Evolutionary conservation across 208 protist genomes (phyloP).

Genomic region (Leishmania turanica): DNA sequence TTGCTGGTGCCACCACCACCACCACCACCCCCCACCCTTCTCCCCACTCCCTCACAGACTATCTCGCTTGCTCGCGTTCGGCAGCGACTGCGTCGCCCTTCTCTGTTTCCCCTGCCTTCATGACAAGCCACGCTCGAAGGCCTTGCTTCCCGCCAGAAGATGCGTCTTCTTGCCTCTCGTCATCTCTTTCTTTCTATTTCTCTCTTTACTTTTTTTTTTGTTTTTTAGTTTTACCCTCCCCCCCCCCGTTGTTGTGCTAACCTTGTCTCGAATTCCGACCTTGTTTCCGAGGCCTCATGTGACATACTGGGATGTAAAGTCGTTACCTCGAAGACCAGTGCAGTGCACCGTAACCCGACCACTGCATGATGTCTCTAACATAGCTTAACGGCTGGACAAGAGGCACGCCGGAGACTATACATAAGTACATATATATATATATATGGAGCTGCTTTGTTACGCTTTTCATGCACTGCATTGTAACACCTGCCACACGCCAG

Average conservation of each 20-base stretch:
- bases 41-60: neutral
- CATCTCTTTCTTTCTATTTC: neutral
- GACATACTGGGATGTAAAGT: neutral
- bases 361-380: conserved; percentile 12
- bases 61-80: neutral
- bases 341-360: conserved; percentile 29
- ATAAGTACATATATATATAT: neutral
- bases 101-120: neutral
- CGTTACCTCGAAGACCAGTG: conserved; percentile 6
- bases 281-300: neutral
- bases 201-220: conserved; percentile 3
- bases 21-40: neutral
- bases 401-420: neutral
- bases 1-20: neutral
- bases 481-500: neutral
- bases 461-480: neutral
- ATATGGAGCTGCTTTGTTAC: neutral
- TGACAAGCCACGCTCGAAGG: neutral
- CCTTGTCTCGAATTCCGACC: neutral
- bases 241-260: neutral
- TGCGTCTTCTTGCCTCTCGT: neutral
- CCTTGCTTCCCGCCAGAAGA: neutral
- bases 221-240: neutral
- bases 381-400: neutral
- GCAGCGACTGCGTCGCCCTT: neutral